phyloP scores from a whole-genome alignment of 2,329 filamentous ascomycete species.

The Penicillium freii region DNA sequence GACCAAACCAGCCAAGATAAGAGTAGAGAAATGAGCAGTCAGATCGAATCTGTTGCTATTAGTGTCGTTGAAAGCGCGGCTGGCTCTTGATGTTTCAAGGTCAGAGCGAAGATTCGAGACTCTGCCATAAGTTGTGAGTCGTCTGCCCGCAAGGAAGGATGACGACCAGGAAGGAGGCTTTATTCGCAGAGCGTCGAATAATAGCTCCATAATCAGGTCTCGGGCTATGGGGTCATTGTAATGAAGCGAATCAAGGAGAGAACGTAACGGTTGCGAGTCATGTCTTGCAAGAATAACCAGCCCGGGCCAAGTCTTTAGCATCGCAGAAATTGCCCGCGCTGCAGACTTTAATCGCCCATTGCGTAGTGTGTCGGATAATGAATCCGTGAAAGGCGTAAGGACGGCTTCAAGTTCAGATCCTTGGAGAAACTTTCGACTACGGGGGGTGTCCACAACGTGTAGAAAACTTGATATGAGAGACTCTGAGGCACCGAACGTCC shows the following conservation, averaged over 20 bases:
- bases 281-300: slow-evolving; percentile 86
- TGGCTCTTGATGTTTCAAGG: slow-evolving; percentile 51
- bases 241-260: slow-evolving; percentile 67
- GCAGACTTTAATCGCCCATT: slow-evolving; percentile 76
- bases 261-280: slow-evolving; percentile 78
- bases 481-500: slow-evolving; percentile 87
- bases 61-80: slow-evolving; percentile 60
- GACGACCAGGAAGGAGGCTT: slow-evolving; percentile 94
- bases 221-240: slow-evolving; percentile 57
- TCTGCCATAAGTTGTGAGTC: slow-evolving; percentile 93
- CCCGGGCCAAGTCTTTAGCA: slow-evolving; percentile 91
- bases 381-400: slow-evolving; percentile 91
- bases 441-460: slow-evolving; percentile 81
- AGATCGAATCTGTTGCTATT: slow-evolving; percentile 68
- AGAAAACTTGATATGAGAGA: slow-evolving; percentile 84
- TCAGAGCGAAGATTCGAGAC: slow-evolving; percentile 77
- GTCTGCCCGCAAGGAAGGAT: slow-evolving; percentile 86
- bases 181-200: slow-evolving; percentile 82
- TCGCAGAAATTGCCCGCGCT: slow-evolving; percentile 84
- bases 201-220: slow-evolving; percentile 81
- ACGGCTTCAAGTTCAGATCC: slow-evolving; percentile 85
- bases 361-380: slow-evolving; percentile 55
- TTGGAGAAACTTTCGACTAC: slow-evolving; percentile 75
- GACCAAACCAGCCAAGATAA: slow-evolving; percentile 81
- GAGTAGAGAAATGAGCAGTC: slow-evolving; percentile 88